A percentile compares a stretch with the other conserved stretches of the same genome.
phyloP scores from a whole-genome alignment of 2,329 filamentous ascomycete genomes.

The Colletotrichum tropicale region DNA sequence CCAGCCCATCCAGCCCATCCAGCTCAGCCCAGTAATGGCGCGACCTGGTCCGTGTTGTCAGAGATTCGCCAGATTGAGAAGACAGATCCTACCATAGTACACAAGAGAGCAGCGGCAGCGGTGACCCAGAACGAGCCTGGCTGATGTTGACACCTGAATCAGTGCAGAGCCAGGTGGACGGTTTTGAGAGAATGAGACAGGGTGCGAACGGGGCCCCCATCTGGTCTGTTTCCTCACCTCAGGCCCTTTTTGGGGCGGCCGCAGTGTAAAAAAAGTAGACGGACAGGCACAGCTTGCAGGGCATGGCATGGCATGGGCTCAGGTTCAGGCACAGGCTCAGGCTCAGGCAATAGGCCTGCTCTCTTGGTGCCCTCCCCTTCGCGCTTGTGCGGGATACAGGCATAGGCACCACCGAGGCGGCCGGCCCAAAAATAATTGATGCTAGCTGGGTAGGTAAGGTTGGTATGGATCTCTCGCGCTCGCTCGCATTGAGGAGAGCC shows the following conservation, averaged over 20 bases:
- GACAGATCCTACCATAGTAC: not conserved
- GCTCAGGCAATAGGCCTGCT: not conserved
- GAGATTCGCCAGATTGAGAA: constrained; percentile 22
- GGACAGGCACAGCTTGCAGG: not conserved
- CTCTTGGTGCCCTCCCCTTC: not conserved
- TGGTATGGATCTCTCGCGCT: not conserved
- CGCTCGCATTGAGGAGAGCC: not conserved
- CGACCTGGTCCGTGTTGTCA: constrained; percentile 27
- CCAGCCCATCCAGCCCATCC: constrained; percentile 30
- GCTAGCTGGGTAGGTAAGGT: not conserved
- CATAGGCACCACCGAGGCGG: not conserved
- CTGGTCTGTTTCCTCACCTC: not conserved
- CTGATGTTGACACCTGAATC: constrained; percentile 11
- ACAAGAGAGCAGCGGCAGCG: not conserved
- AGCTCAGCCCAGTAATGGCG: constrained; percentile 25
- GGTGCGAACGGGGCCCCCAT: constrained; percentile 2
- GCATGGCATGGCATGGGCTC: not conserved
- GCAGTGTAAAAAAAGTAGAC: not conserved
- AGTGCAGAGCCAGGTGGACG: constrained; percentile 5
- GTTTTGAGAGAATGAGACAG: constrained; percentile 11
- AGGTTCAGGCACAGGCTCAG: constrained; percentile 9
- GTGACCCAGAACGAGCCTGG: constrained; percentile 1
- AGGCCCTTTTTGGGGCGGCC: not conserved
- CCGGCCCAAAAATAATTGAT: not conserved
- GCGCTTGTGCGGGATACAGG: not conserved